These are phyloP conservation scores for Coleophoma cylindrospora DNA, from an alignment of 2,329 filamentous ascomycete species.

Conservation along the genomic window DNA sequence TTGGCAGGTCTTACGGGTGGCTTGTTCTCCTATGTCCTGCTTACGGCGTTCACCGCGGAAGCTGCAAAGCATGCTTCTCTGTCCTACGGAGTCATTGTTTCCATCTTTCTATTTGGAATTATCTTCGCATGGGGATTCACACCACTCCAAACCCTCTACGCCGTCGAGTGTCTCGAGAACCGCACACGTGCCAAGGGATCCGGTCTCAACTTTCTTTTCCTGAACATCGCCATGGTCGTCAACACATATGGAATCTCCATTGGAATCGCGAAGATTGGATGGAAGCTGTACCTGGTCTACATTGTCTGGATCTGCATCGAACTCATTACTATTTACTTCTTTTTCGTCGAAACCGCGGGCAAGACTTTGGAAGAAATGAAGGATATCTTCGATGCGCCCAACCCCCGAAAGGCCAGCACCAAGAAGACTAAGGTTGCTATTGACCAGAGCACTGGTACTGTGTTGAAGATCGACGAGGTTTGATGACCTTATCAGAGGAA, in stretches of 20 bases:
- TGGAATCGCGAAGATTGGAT: constrained; percentile 28
- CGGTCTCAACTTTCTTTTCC: constrained; percentile 30
- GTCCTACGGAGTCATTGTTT: constrained; percentile 41
- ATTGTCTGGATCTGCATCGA: constrained; percentile 18
- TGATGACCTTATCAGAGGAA: background rate
- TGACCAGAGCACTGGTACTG: constrained; percentile 12
- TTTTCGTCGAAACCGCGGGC: constrained; percentile 20
- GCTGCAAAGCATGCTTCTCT: constrained; percentile 25
- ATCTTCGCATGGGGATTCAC: constrained; percentile 35
- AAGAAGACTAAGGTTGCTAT: constrained; percentile 18
- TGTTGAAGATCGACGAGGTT: constrained; percentile 16
- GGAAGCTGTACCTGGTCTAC: constrained; percentile 24
- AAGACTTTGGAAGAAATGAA: constrained; percentile 20
- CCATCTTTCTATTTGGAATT: constrained; percentile 42
- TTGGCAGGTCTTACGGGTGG: constrained; percentile 23
- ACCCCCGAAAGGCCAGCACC: constrained; percentile 18
- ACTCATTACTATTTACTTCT: constrained; percentile 24
- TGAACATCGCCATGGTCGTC: constrained; percentile 32
- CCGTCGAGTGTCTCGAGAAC: constrained; percentile 42
- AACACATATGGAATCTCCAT: constrained; percentile 33
- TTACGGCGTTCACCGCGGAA: constrained; percentile 23
- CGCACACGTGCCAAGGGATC: constrained; percentile 42
- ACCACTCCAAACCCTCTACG: constrained; percentile 40
- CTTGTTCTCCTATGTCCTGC: constrained; percentile 14
- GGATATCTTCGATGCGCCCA: constrained; percentile 21